phyloP scores from a whole-genome alignment of 2,329 filamentous ascomycete species.

The Penicillium sp. region DNA sequence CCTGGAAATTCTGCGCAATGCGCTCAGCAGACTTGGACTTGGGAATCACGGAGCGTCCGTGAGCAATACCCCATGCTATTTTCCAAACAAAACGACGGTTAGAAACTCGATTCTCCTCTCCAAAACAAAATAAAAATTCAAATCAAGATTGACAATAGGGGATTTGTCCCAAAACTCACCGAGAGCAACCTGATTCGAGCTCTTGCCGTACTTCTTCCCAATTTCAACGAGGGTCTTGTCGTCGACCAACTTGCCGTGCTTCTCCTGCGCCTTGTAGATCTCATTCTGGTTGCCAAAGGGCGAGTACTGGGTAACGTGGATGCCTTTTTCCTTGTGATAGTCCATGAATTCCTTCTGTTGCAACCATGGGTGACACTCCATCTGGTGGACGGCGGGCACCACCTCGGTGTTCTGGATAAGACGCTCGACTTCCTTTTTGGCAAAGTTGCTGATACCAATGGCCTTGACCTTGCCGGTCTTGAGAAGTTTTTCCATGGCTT shows the following conservation, averaged over 20 bases:
- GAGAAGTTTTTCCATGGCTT: slow-evolving; percentile 36
- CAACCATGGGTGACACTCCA: slow-evolving; percentile 22
- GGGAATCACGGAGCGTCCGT: slow-evolving; percentile 42
- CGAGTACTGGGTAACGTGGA: slow-evolving; percentile 18
- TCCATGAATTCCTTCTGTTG: slow-evolving; percentile 16
- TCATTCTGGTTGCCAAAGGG: slow-evolving; percentile 36
- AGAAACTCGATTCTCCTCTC: too few species aligned
- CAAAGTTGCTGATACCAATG: slow-evolving; percentile 45
- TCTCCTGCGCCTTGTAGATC: slow-evolving; percentile 37
- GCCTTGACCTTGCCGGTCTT: slow-evolving; percentile 34
- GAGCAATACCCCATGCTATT: slow-evolving; percentile 41
- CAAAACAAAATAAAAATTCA: too few species aligned
- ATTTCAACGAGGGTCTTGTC: slow-evolving; percentile 15
- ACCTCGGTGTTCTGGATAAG: slow-evolving; percentile 35
- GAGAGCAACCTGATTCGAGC: slow-evolving; percentile 17
- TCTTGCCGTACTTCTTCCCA: slow-evolving; percentile 20
- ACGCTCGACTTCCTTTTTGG: slow-evolving; percentile 35
- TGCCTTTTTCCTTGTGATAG: slow-evolving; percentile 15
- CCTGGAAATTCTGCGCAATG: slow-evolving; percentile 30
- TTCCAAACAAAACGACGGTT: too few species aligned
- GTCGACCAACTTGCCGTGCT: slow-evolving; percentile 17
- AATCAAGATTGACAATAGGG: too few species aligned
- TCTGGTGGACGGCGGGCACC: slow-evolving; percentile 22
- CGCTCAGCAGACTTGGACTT: slow-evolving; percentile 35
- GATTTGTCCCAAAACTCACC: background rate